phyloP scores from a whole-genome alignment of 2,329 filamentous ascomycete species.

The Claviceps cyperi region DNA sequence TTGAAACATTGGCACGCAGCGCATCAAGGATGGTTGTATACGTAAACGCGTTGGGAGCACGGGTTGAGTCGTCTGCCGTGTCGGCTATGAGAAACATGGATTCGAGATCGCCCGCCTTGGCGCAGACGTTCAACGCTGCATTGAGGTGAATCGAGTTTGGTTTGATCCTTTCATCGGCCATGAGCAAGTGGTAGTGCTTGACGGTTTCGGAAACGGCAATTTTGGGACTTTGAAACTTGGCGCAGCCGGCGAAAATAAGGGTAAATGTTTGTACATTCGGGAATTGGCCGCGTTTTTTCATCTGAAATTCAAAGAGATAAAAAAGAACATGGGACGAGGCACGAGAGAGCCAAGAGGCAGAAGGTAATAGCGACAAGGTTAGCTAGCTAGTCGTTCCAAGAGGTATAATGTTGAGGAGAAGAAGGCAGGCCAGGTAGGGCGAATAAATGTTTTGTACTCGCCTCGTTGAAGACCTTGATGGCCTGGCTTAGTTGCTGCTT shows the following conservation, averaged over 20 bases:
- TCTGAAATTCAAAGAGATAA: slow-evolving; percentile 33
- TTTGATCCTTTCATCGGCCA: slow-evolving; percentile 45
- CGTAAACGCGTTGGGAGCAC: slow-evolving; percentile 52
- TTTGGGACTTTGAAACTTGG: slow-evolving; percentile 41
- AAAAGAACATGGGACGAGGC: background rate
- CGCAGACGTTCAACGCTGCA: slow-evolving; percentile 71
- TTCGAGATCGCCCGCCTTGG: slow-evolving; percentile 60
- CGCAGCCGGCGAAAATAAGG: slow-evolving; percentile 64
- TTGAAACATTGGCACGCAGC: slow-evolving; percentile 32
- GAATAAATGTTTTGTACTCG: slow-evolving; percentile 19
- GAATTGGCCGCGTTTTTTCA: slow-evolving; percentile 81
- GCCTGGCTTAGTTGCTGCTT: slow-evolving; percentile 47
- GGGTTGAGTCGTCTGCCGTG: slow-evolving; percentile 50
- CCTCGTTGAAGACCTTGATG: slow-evolving; percentile 80
- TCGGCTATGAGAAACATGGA: slow-evolving; percentile 62
- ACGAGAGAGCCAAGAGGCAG: too few relatives aligned
- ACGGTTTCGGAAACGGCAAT: slow-evolving; percentile 54
- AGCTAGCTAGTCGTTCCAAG: background rate
- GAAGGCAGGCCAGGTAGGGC: background rate
- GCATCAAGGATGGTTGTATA: slow-evolving; percentile 76
- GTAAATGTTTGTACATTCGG: slow-evolving; percentile 78
- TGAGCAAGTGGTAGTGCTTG: slow-evolving; percentile 64
- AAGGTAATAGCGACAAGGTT: background rate
- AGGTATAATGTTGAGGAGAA: background rate
- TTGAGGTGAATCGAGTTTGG: slow-evolving; percentile 77